phyloP scores from a whole-genome alignment of 805 yeast genomes.

The Metschnikowia anglica region DNA sequence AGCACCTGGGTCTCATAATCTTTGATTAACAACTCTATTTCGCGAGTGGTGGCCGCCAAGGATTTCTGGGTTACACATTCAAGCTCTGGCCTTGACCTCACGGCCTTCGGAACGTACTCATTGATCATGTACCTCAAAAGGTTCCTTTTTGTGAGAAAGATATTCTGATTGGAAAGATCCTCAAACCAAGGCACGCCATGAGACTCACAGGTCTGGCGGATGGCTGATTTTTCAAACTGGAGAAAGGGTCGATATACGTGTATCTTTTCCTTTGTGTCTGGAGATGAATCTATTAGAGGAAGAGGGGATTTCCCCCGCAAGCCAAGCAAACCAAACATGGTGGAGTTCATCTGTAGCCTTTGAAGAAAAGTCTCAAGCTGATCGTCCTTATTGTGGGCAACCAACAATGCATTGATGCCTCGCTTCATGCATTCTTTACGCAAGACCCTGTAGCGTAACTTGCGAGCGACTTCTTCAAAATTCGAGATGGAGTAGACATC shows the following conservation, averaged over 20 bases:
- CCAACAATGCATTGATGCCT: constrained; percentile 39
- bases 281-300: constrained; percentile 27
- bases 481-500: constrained; percentile 34
- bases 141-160: constrained; percentile 57
- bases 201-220: constrained; percentile 45
- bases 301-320: constrained; percentile 37
- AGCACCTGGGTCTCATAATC: constrained; percentile 7
- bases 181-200: constrained; percentile 61
- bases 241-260: constrained; percentile 55
- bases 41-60: constrained; percentile 15
- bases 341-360: constrained; percentile 45
- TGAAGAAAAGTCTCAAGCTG: constrained; percentile 68
- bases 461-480: constrained; percentile 63
- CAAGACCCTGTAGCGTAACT: constrained; percentile 49
- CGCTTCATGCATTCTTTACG: constrained; percentile 37
- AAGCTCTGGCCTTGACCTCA: constrained; percentile 10
- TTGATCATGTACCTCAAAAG: constrained; percentile 42
- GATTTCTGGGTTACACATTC: constrained; percentile 7
- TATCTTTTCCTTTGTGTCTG: constrained; percentile 19
- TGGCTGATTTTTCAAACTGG: constrained; percentile 40
- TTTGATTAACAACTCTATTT: constrained; percentile 7
- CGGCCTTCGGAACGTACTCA: constrained; percentile 26
- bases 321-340: constrained; percentile 57
- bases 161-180: constrained; percentile 61
- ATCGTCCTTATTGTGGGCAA: constrained; percentile 73